phyloP scores from a whole-genome alignment of 805 yeast species.

The Metschnikowia orientalis region DNA sequence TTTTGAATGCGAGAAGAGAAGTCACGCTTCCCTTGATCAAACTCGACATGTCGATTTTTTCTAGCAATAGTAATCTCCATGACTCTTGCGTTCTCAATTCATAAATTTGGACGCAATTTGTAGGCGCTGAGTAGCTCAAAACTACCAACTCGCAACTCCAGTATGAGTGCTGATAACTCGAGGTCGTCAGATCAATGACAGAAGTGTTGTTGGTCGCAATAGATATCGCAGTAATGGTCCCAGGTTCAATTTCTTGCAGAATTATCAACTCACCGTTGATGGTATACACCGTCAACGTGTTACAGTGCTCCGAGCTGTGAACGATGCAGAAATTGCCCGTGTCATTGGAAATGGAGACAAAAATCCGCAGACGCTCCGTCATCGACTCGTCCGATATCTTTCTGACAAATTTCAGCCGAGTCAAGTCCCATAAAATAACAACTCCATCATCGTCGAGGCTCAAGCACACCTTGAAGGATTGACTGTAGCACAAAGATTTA shows the following conservation, averaged over 20 bases:
- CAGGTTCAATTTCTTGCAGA: conserved; percentile 17
- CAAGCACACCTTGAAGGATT: conserved; percentile 50
- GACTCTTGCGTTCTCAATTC: conserved; percentile 18
- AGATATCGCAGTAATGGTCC: conserved; percentile 20
- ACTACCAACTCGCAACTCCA: conserved; percentile 37
- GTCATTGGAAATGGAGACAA: conserved; percentile 48
- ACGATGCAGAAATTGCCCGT: conserved; percentile 49
- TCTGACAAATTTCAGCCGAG: conserved; percentile 48
- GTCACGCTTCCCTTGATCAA: conserved; percentile 21
- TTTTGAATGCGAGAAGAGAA: conserved; percentile 26
- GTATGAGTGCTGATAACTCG: conserved; percentile 26
- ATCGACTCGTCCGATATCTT: conserved; percentile 19
- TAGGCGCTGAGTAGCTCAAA: conserved; percentile 22
- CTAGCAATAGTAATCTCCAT: conserved; percentile 15
- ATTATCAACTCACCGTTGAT: conserved; percentile 50
- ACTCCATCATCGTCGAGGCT: conserved; percentile 54
- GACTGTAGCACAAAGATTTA: conserved; percentile 43
- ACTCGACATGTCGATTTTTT: conserved; percentile 9
- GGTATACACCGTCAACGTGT: conserved; percentile 37
- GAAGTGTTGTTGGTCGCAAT: conserved; percentile 31
- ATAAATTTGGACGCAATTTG: conserved; percentile 17
- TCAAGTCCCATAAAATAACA: conserved; percentile 62
- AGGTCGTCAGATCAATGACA: conserved; percentile 22
- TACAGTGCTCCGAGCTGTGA: conserved; percentile 17
- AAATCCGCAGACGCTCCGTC: conserved; percentile 19